A percentile compares a stretch with the other conserved stretches of the same genome.
Evolutionary conservation across 1,284 basidiomycete species (phyloP).

Genomic region (Apiotrichum montevideense): DNA sequence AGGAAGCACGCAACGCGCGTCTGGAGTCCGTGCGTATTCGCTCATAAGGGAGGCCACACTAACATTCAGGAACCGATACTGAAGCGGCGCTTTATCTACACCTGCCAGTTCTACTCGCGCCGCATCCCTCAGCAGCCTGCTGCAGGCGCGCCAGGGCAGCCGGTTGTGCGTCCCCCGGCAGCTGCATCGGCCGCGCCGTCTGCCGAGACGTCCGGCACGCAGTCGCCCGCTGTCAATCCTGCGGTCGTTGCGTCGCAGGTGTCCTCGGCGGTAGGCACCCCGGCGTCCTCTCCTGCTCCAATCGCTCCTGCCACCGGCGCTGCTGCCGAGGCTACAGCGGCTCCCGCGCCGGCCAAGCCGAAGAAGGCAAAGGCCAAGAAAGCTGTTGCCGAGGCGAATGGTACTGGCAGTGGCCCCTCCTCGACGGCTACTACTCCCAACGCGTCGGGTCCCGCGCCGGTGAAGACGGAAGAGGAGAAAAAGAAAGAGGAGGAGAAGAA

Average conservation of each 20-base stretch:
- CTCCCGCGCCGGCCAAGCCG: background rate
- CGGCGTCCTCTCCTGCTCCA: background rate
- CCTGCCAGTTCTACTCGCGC: slow-evolving; percentile 11
- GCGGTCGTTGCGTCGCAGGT: background rate
- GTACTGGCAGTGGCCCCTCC: no score
- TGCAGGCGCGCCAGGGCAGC: background rate
- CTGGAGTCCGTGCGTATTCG: slow-evolving; percentile 2
- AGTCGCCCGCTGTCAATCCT: background rate
- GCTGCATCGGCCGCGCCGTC: background rate
- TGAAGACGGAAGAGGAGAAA: no score
- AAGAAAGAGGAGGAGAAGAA: no score
- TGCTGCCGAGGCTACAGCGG: background rate
- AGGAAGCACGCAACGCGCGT: slow-evolving; percentile 2
- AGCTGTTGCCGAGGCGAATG: no score
- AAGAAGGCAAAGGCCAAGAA: no score
- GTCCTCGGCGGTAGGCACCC: background rate
- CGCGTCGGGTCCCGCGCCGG: no score
- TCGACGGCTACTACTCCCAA: no score
- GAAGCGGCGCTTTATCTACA: slow-evolving; percentile 7
- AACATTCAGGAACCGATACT: background rate
- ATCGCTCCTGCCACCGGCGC: background rate
- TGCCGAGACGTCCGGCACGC: no score
- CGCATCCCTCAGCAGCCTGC: background rate
- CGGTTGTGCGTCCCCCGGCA: background rate
- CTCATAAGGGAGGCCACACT: background rate